These are phyloP conservation scores for Aureobasidium melanogenum DNA, from an alignment of 2,329 filamentous ascomycete genomes.

Conservation along the genomic window DNA sequence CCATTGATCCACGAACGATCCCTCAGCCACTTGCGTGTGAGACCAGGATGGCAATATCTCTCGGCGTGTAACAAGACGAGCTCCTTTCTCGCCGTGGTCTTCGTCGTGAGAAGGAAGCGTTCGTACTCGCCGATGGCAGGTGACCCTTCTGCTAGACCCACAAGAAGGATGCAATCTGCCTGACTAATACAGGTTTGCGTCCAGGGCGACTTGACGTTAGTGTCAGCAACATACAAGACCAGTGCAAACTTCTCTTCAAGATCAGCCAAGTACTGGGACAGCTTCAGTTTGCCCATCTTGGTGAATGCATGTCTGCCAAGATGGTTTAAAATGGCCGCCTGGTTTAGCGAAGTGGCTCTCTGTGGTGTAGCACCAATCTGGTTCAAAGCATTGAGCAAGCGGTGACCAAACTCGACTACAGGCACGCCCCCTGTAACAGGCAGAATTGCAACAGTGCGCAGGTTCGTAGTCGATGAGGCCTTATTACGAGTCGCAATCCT, in stretches of 20 bases:
- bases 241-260: constrained; percentile 95
- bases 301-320: constrained; percentile 93
- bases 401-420: constrained; percentile 88
- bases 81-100: constrained; percentile 90
- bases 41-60: constrained; percentile 72
- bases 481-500: constrained; percentile 50
- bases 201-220: constrained; percentile 94
- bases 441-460: constrained; percentile 85
- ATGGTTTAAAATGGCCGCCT: constrained; percentile 88
- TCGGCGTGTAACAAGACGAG: constrained; percentile 84
- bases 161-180: constrained; percentile 89
- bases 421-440: constrained; percentile 87
- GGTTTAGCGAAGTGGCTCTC: constrained; percentile 84
- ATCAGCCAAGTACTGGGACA: constrained; percentile 92
- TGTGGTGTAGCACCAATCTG: constrained; percentile 77
- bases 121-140: constrained; percentile 93
- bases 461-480: constrained; percentile 78
- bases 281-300: constrained; percentile 90
- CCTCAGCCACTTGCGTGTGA: constrained; percentile 76
- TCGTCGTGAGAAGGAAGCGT: constrained; percentile 90
- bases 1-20: constrained; percentile 98
- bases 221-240: constrained; percentile 92
- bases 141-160: constrained; percentile 83
- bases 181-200: constrained; percentile 96
- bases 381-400: constrained; percentile 74